Base-by-base conservation (phyloP, 2,329 filamentous ascomycete genomes). In the Claviceps africana region DNA sequence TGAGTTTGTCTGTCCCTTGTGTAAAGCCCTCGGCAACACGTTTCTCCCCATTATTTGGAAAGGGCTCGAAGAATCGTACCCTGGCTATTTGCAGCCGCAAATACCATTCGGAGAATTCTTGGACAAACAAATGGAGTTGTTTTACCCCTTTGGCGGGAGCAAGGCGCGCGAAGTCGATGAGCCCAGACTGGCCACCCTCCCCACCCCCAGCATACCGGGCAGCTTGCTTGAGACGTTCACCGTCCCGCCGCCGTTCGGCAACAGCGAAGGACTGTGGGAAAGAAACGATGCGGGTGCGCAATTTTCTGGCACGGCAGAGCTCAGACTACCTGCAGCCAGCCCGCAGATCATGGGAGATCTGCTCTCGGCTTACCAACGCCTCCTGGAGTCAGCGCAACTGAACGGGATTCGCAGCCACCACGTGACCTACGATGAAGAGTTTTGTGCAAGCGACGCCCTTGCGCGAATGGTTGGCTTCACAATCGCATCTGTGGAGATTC, bases 31-130 rank as follows among this genome's bases (percentile, higher is more conserved):
- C 0, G 93, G 93, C 2, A 98, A 98, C 64, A 81, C 88, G 0
- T 98, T 98, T 69, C 67, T 98, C 39, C 94, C 94, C 0, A 88
- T 98, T 56, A 83, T 95, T 39, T 98, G 93, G 93, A 94, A 90
- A 64, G 86, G 86, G 28, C 85, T 94, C 62, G 87, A 94, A 59
- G 87, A 95, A 63, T 80, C 82, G 1, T 88, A 90, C 56, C 83
- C 88, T 0, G 84, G 86, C 3, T 75, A 80, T n/a, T 70, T 96
- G 39, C 75, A 81, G 50, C 70, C 81, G 5, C 64, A 74, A 33
- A 67, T 67, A 19, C 65, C 74, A 1, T 91, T 95, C 62, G 75
- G 81, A 3, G 73, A 81, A 0, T 94, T 88, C 71, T 69, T 95
- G 15, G 72, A 77, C 51, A 72, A 73, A 39, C 75, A 82, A 51